A percentile compares a stretch with the other conserved stretches of the same genome.
Conservation (phyloP, 2,329 filamentous ascomycete species). For the Tolypocladium pustulatum region DNA sequence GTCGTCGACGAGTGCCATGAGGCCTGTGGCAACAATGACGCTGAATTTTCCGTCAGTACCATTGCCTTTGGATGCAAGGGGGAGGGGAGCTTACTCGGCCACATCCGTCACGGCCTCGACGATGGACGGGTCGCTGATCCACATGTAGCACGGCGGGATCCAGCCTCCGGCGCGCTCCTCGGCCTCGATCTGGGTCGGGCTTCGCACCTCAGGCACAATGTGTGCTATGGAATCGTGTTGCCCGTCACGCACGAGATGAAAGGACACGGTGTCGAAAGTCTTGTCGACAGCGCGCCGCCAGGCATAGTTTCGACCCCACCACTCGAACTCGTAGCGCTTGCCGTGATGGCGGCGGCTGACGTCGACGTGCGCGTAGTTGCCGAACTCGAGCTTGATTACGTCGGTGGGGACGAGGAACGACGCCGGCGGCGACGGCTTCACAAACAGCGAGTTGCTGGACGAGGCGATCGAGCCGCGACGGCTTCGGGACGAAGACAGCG, state of each 20-base stretch:
- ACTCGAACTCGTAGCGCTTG: slow-evolving; percentile 84
- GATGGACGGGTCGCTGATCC: slow-evolving; percentile 68
- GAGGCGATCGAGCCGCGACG: not conserved
- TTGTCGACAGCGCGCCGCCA: slow-evolving; percentile 74
- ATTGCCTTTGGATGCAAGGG: slow-evolving; percentile 4
- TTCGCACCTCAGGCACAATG: slow-evolving; percentile 71
- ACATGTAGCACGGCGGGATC: slow-evolving; percentile 84
- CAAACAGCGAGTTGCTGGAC: not conserved
- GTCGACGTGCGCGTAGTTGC: slow-evolving; percentile 91
- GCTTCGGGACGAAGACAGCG: not conserved
- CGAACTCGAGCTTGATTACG: slow-evolving; percentile 84
- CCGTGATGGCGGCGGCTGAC: slow-evolving; percentile 51
- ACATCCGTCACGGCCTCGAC: slow-evolving; percentile 65
- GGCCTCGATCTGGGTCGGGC: slow-evolving; percentile 55
- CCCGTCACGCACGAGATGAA: slow-evolving; percentile 65
- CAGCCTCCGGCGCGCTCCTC: slow-evolving; percentile 76
- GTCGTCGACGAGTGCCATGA: slow-evolving; percentile 82
- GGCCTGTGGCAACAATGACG: slow-evolving; percentile 79
- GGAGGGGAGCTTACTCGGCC: slow-evolving; percentile 58
- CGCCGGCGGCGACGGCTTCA: slow-evolving; percentile 5
- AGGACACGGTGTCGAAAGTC: slow-evolving; percentile 59
- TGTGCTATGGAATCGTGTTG: slow-evolving; percentile 57
- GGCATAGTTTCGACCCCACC: slow-evolving; percentile 78
- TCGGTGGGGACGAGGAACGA: slow-evolving; percentile 51
- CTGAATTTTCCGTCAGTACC: slow-evolving; percentile 33